Base-by-base conservation (phyloP, 148 eudicot species). In the Vaccinium corymbosum region DNA sequence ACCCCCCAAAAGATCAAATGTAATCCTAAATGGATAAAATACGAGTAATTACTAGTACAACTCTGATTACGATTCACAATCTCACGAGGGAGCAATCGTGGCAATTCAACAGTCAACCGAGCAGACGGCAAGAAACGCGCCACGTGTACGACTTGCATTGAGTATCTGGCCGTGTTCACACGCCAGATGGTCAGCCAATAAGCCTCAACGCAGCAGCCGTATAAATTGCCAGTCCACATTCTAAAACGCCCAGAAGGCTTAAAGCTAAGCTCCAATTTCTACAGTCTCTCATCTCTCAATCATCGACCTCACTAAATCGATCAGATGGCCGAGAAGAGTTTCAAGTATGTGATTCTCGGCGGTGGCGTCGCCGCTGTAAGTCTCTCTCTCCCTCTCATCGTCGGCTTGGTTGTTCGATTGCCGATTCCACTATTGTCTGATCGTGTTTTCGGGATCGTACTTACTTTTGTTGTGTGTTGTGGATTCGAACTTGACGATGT, bases 341-440 rank as follows among this genome's bases (percentile, higher is more conserved):
- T 93, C 87, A 96, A 96, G 85, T 94, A 96, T 87, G 88, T 97
- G 85, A 92, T 97, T 85, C 76, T 97, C 35, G 99, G 99, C 7
- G 99, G 99, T 83, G 99, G 99, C 59, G 99, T 97, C 25, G 64
- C 99, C 22, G 98, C 94, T 80, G 99, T 97, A 88, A 88, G 98
- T 86, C 29, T 82, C 78, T 74, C 62, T 42, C 46, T 42, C 46
- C 1, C 6, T 42, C 46, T 42, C 46, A 42, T 42, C 46, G 46
- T 42, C 46, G 6, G 35, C 50, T 3, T 29, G 7, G 4, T 61
- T 51, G 52, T 68, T 53, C 53, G 17, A 6, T 49, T 42, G 0
- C 32, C 12, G 27, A 56, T 64, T 57, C 13, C 64, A 62, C 42
- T 4, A 32, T 64, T 10, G 27, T 48, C 68, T 6, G 68, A 17